A percentile compares a stretch with the other conserved stretches of the same genome.
Evolutionary conservation across 140 eudicot species (phyloP).

Genomic region (Stevia rebaudiana): DNA sequence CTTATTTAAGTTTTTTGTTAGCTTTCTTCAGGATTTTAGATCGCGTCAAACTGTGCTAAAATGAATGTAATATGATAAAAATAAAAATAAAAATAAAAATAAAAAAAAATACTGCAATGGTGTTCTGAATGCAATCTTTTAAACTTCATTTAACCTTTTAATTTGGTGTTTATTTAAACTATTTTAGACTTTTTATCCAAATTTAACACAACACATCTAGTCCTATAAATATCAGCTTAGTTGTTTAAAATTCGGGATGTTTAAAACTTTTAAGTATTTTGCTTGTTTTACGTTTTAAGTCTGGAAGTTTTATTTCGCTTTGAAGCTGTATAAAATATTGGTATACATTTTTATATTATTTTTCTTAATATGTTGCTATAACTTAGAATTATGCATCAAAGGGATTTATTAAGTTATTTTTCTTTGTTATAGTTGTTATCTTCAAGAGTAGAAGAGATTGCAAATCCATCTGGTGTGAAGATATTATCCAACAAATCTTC

Average conservation of each 20-base stretch:
- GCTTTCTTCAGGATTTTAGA: background rate
- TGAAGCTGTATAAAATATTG: background rate
- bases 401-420: conserved; percentile 8
- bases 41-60: background rate
- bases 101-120: conserved; percentile 1
- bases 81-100: conserved; percentile 1
- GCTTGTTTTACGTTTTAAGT: background rate
- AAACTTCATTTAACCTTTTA: background rate
- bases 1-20: background rate
- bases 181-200: background rate
- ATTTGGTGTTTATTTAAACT: background rate
- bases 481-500: conserved; percentile 52
- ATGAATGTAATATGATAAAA: background rate
- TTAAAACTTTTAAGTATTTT: background rate
- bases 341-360: too few species aligned
- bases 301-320: background rate
- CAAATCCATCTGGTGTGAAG: conserved; percentile 44
- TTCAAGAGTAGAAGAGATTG: conserved; percentile 48
- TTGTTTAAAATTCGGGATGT: conserved; percentile 2
- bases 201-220: background rate
- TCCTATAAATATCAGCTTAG: background rate
- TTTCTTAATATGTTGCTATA: background rate
- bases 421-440: conserved; percentile 44
- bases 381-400: background rate
- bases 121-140: background rate